Conservation (phyloP, 192 early-diverging fungal genomes). For the Backusella morwellensis region DNA sequence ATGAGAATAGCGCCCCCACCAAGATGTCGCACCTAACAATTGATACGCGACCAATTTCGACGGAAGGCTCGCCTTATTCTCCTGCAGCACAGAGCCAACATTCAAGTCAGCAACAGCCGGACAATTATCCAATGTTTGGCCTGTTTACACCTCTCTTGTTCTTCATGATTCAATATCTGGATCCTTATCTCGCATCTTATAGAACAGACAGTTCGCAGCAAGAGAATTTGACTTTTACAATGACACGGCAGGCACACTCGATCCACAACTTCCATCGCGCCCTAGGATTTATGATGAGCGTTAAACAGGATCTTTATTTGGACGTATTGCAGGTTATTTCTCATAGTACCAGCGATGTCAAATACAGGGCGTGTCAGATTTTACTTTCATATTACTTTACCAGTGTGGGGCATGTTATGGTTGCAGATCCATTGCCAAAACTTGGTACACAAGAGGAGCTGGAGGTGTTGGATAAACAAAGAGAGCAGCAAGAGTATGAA, state of each 20-base stretch:
- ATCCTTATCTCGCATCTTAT: conserved; percentile 27
- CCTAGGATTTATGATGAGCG: conserved; percentile 41
- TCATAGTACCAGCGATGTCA: conserved; percentile 28
- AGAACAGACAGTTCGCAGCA: background rate
- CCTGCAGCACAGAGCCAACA: conserved; percentile 31
- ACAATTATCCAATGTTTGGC: conserved; percentile 44
- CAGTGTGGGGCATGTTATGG: conserved; percentile 41
- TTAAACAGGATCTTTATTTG: conserved; percentile 47
- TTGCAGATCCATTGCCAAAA: conserved; percentile 40
- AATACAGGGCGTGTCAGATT: conserved; percentile 37
- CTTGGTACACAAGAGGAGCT: conserved; percentile 30
- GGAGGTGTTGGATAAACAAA: conserved; percentile 13
- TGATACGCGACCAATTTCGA: conserved; percentile 17
- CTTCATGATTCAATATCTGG: conserved; percentile 48
- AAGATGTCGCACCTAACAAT: conserved; percentile 20
- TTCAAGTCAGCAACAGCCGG: conserved; percentile 29
- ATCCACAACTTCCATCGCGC: conserved; percentile 47
- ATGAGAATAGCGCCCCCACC: background rate
- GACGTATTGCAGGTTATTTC: conserved; percentile 56
- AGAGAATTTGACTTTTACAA: conserved; percentile 9
- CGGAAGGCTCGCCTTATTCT: conserved; percentile 19
- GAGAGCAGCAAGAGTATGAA: conserved; percentile 21
- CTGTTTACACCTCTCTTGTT: conserved; percentile 49
- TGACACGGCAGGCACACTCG: conserved; percentile 26
- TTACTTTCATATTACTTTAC: conserved; percentile 43